These are phyloP conservation scores for Podila verticillata DNA, from an alignment of 192 early-diverging fungal genomes.

Conservation along the genomic window DNA sequence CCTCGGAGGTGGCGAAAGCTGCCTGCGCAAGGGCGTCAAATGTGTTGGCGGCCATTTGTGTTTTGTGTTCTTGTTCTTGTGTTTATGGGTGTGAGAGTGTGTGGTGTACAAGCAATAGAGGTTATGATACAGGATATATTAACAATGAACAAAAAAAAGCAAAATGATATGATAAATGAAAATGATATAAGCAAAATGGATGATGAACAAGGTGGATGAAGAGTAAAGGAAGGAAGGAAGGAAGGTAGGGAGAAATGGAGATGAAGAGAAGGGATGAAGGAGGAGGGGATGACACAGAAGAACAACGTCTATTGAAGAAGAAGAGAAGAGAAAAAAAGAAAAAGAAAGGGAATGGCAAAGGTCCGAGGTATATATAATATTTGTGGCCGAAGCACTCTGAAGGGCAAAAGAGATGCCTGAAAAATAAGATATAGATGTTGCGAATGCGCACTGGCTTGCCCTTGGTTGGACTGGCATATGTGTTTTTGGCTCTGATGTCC, in stretches of 20 bases:
- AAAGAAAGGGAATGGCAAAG: conserved; percentile 8
- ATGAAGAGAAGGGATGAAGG: neutral
- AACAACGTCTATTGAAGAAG: conserved; percentile 4
- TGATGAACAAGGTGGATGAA: neutral
- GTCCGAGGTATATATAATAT: neutral
- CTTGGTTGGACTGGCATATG: no score
- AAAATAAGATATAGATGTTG: conserved; percentile 2
- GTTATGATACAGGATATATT: conserved; percentile 3
- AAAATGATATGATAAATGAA: conserved; percentile 10
- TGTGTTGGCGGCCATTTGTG: conserved; percentile 43
- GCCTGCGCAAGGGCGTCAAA: conserved; percentile 57
- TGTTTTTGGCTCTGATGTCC: no score
- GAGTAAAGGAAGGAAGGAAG: neutral
- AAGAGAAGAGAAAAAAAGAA: conserved; percentile 14
- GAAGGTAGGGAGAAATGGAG: neutral
- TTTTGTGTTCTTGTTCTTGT: conserved; percentile 30
- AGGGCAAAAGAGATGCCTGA: neutral
- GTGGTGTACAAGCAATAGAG: neutral
- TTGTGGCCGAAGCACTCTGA: no score
- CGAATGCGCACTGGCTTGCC: no score
- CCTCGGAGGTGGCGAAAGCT: conserved; percentile 46
- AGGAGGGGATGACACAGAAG: conserved; percentile 6
- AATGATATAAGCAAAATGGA: conserved; percentile 18
- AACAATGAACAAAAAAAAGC: conserved; percentile 15
- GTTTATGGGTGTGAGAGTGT: neutral